A percentile compares a stretch with the other conserved stretches of the same genome.
These are phyloP conservation scores for Curvularia sp. DNA, from an alignment of 2,329 filamentous ascomycete genomes.

Conservation along the genomic window DNA sequence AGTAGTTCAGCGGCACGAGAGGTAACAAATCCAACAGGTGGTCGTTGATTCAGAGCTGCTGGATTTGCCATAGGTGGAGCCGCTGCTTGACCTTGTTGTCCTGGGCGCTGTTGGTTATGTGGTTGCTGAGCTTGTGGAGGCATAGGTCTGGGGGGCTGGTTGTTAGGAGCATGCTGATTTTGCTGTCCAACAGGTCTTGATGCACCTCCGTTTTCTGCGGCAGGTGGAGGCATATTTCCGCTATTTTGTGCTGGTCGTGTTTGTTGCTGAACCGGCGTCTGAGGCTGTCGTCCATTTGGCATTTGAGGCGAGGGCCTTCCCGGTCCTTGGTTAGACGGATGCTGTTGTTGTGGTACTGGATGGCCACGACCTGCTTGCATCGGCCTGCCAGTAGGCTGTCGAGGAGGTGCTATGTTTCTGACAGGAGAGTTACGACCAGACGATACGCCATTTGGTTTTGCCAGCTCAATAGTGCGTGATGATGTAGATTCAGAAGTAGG, in stretches of 20 bases:
- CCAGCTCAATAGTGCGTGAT: slow-evolving; percentile 20
- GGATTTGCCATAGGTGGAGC: slow-evolving; percentile 23
- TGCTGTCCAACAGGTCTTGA: slow-evolving; percentile 29
- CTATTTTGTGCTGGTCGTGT: slow-evolving; percentile 30
- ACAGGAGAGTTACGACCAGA: slow-evolving; percentile 34
- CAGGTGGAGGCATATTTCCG: slow-evolving; percentile 33
- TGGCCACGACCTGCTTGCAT: slow-evolving; percentile 33
- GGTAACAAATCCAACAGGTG: slow-evolving; percentile 56
- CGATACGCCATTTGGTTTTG: slow-evolving; percentile 25
- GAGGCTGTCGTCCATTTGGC: slow-evolving; percentile 40
- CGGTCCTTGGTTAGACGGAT: slow-evolving; percentile 32
- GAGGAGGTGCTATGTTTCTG: slow-evolving; percentile 28
- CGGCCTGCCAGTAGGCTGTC: slow-evolving; percentile 32
- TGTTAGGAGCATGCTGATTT: slow-evolving; percentile 24
- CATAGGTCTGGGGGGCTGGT: slow-evolving; percentile 33
- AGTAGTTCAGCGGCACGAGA: slow-evolving; percentile 54
- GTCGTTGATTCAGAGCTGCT: slow-evolving; percentile 32
- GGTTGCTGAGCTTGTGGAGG: slow-evolving; percentile 36
- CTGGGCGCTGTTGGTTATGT: slow-evolving; percentile 23
- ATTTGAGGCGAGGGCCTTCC: slow-evolving; percentile 27
- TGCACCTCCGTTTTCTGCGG: slow-evolving; percentile 28
- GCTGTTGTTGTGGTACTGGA: slow-evolving; percentile 34
- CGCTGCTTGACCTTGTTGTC: slow-evolving; percentile 19
- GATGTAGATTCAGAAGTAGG: slow-evolving; percentile 26
- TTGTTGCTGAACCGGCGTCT: slow-evolving; percentile 37